These are phyloP conservation scores for Zopfochytrium polystomum DNA, from an alignment of 371 early-diverging fungal genomes.

Conservation along the genomic window DNA sequence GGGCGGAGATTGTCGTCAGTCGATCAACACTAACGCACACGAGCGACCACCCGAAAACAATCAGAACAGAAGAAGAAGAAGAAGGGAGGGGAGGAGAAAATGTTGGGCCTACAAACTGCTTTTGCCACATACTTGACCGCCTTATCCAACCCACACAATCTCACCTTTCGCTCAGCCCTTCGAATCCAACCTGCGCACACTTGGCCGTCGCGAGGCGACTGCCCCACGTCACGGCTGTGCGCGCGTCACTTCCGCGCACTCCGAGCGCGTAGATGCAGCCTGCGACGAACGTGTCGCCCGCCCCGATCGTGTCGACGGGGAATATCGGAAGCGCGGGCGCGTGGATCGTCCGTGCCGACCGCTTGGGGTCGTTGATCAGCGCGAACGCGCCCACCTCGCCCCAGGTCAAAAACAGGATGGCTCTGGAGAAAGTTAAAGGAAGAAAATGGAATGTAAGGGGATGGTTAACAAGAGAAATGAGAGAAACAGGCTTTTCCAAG, in stretches of 20 bases:
- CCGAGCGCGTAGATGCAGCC: slow-evolving; percentile 55
- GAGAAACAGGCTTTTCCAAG: too few relatives aligned
- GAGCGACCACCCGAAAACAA: too few relatives aligned
- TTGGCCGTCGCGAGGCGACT: slow-evolving; percentile 61
- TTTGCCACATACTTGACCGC: too few relatives aligned
- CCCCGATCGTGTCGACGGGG: slow-evolving; percentile 61
- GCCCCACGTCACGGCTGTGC: slow-evolving; percentile 34
- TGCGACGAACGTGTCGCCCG: slow-evolving; percentile 70
- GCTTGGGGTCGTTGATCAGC: slow-evolving; percentile 32
- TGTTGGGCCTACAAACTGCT: too few relatives aligned
- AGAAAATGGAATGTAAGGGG: too few relatives aligned
- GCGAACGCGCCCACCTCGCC: slow-evolving; percentile 56
- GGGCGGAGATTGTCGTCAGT: too few relatives aligned
- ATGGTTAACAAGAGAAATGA: too few relatives aligned
- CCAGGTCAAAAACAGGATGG: slow-evolving; percentile 60
- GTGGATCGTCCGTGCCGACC: slow-evolving; percentile 39
- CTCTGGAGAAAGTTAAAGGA: slow-evolving; percentile 31
- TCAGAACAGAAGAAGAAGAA: too few relatives aligned
- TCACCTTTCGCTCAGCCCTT: slow-evolving; percentile 35
- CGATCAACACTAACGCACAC: too few relatives aligned
- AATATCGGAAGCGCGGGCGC: slow-evolving; percentile 42
- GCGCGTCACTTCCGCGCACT: slow-evolving; percentile 31
- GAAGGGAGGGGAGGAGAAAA: too few relatives aligned
- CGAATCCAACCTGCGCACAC: slow-evolving; percentile 62
- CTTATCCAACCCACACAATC: too few relatives aligned